Evolutionary conservation across 345 rosid species (phyloP).

Genomic region (Corymbia maculata): DNA sequence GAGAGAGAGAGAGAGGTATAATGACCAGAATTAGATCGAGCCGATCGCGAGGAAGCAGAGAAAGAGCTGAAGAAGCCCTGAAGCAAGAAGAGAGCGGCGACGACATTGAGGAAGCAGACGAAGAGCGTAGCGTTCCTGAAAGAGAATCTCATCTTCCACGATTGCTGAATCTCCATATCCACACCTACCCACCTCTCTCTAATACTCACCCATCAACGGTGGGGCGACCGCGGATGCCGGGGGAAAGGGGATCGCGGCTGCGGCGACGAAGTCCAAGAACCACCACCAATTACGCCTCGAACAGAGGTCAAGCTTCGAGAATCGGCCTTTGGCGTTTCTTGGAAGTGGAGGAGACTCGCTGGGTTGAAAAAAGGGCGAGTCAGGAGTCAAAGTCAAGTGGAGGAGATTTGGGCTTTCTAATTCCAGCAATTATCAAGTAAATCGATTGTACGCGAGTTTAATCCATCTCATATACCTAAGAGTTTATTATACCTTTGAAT

Average conservation of each 20-base stretch:
- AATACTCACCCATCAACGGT: background rate
- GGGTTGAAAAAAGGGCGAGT: background rate
- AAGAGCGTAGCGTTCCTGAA: constrained; percentile 74
- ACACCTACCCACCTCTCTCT: background rate
- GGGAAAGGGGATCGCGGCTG: background rate
- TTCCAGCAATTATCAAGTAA: background rate
- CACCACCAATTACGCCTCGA: background rate
- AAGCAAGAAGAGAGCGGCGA: constrained; percentile 48
- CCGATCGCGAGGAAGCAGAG: constrained; percentile 27
- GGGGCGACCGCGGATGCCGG: background rate
- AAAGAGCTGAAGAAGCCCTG: constrained; percentile 44
- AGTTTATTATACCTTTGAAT: too few species aligned
- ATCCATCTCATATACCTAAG: too few species aligned
- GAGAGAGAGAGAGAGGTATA: background rate
- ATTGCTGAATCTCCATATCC: background rate
- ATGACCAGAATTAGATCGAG: constrained; percentile 3
- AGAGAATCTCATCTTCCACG: constrained; percentile 41
- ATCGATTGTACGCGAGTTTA: too few species aligned
- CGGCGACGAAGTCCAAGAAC: background rate
- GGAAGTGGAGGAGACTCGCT: background rate
- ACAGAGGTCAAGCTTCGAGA: background rate
- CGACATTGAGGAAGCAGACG: constrained; percentile 43
- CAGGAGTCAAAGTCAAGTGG: background rate
- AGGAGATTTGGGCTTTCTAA: background rate
- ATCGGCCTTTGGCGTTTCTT: background rate